Percentiles rank a stretch among this genome's conserved stretches.
These are phyloP conservation scores for Ceratocystis harringtonii DNA, from an alignment of 2,329 filamentous ascomycete species.

Conservation along the genomic window DNA sequence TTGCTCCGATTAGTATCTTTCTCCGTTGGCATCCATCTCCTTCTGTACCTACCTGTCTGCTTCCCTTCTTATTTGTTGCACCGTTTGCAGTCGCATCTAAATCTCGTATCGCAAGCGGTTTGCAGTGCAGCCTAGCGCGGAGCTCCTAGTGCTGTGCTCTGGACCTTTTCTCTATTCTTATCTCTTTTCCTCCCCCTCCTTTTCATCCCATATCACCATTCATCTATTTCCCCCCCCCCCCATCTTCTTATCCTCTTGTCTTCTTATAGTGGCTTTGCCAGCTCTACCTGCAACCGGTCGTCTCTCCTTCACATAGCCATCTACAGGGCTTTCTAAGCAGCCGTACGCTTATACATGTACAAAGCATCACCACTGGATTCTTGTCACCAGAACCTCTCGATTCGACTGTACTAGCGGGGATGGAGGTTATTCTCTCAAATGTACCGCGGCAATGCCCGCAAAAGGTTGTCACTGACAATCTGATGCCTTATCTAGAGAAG, in stretches of 20 bases:
- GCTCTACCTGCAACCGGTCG: background rate
- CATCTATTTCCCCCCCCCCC: background rate
- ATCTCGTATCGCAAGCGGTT: background rate
- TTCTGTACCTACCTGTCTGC: background rate
- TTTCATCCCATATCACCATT: background rate
- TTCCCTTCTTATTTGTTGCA: background rate
- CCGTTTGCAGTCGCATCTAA: background rate
- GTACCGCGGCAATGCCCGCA: constrained; percentile 30
- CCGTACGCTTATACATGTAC: too few relatives aligned
- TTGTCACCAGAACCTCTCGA: background rate
- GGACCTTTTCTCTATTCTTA: background rate
- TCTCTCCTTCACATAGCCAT: background rate
- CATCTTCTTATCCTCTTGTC: background rate
- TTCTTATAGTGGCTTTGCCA: background rate
- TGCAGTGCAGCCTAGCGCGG: background rate
- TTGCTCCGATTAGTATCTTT: background rate
- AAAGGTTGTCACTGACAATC: constrained; percentile 25
- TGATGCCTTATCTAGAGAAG: constrained; percentile 27
- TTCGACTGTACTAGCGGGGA: constrained; percentile 19
- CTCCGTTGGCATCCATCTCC: background rate
- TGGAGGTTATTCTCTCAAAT: constrained; percentile 34
- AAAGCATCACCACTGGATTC: too few relatives aligned
- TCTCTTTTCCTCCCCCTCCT: background rate
- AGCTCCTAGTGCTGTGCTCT: background rate
- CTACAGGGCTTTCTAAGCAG: background rate